Conservation (phyloP, 805 yeast species). For the Yamadazyma phyllophila region DNA sequence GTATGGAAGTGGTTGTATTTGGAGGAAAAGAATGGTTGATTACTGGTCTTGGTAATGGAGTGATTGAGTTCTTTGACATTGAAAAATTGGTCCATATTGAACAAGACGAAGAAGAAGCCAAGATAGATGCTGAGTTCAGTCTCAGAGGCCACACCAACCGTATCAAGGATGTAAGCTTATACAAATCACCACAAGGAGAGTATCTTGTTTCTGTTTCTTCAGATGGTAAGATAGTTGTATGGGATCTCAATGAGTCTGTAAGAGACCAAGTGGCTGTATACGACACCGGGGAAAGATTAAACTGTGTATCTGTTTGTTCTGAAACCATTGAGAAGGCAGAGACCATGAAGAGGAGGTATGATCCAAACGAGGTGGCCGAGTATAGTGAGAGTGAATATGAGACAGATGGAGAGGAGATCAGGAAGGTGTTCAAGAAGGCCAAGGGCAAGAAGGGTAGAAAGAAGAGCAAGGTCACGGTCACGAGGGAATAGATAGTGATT, state of each 20-base stretch:
- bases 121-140: conserved; percentile 49
- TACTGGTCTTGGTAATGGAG: conserved; percentile 71
- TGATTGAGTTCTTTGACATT: conserved; percentile 55
- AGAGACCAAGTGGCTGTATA: conserved; percentile 87
- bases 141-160: conserved; percentile 83
- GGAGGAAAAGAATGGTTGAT: conserved; percentile 56
- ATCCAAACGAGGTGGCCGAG: conserved; percentile 24
- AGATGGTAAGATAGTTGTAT: conserved; percentile 89
- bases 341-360: conserved; percentile 61
- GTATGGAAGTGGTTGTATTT: conserved; percentile 50
- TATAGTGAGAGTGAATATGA: conserved; percentile 70
- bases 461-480: conserved; percentile 44
- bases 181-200: conserved; percentile 38
- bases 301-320: conserved; percentile 74
- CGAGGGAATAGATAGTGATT: conserved; percentile 51
- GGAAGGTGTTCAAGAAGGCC: conserved; percentile 53
- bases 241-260: conserved; percentile 58
- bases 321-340: conserved; percentile 74
- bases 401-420: conserved; percentile 67
- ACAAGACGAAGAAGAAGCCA: conserved; percentile 18
- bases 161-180: conserved; percentile 72
- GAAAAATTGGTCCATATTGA: conserved; percentile 23
- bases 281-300: conserved; percentile 86
- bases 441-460: conserved; percentile 36
- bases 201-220: conserved; percentile 82